Base-by-base conservation (phyloP, 228 moss, liverwort and hornwort species). In the Sphagnum fallax region DNA sequence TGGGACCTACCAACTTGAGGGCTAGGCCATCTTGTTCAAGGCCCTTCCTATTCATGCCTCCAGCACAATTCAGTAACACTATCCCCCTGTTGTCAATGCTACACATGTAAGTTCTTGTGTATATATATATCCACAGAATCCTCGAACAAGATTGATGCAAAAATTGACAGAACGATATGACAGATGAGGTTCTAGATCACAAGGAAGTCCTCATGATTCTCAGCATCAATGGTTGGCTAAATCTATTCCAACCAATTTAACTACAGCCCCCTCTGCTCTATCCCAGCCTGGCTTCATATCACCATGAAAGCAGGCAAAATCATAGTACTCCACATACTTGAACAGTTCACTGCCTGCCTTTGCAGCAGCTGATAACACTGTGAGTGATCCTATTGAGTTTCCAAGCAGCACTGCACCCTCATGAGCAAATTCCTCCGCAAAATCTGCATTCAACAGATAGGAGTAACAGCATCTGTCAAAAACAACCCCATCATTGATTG, bases 21-120 rank as follows among this genome's bases (percentile, higher is more conserved):
- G 92, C 81, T 71, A 87, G 79, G 63, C 89, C 98, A 79, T 98
- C 98, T 79, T 92, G 90, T 55, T 89, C 84, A 67, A 98, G 90
- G 61, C 98, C 94, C 70, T 94, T 98, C 71, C 98, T 87, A 67
- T 98, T 98, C 98, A 98, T 98, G 11, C 90, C 98, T 65, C 98
- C 98, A 48, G 98, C 94, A 78, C 94, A 98, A 74, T 98, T 98
- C 5, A 98, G 72, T 12, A 98, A 90, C 62, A 98, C 92, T 47
- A 94, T 62, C 18, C 98, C 98, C 78, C 98, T 98, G 92, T 78
- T 74, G 69, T 52, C 57, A 80, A 18, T 65, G 52, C 74, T 69
- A 59, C 50, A 70, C 69, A 49, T 6, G 18, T 51, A 16, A 62
- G 52, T 32, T 32, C 32, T 32, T 32, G 32, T 32, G 32, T 32